Percentiles rank a stretch among this genome's conserved stretches.
These are phyloP conservation scores for Trichoderma guizhouense DNA, from an alignment of 2,329 filamentous ascomycete species.

Conservation along the genomic window DNA sequence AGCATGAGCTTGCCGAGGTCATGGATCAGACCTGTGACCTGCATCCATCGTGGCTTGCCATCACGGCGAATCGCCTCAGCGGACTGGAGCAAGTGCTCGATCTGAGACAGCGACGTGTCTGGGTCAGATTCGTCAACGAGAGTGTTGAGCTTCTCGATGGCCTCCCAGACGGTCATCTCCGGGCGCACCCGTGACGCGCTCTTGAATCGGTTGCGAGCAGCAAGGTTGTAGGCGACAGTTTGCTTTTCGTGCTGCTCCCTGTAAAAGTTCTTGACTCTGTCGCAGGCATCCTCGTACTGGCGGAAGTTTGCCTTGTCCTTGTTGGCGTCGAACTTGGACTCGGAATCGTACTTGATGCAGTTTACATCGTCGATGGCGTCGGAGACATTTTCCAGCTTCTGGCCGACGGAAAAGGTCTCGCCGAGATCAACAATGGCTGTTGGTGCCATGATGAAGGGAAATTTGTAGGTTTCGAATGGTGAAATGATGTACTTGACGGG, in stretches of 20 bases:
- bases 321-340: constrained; percentile 65
- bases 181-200: constrained; percentile 58
- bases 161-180: constrained; percentile 84
- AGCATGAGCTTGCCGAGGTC: constrained; percentile 77
- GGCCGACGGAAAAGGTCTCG: constrained; percentile 22
- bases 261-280: constrained; percentile 86
- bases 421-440: constrained; percentile 21
- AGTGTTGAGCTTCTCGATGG: constrained; percentile 88
- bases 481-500: background rate
- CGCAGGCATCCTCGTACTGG: constrained; percentile 78
- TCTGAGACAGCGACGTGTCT: constrained; percentile 82
- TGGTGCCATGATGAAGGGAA: constrained; percentile 26
- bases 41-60: constrained; percentile 79
- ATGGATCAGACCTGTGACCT: constrained; percentile 73
- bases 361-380: constrained; percentile 52
- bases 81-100: constrained; percentile 83
- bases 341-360: constrained; percentile 45
- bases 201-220: constrained; percentile 60
- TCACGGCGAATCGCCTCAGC: constrained; percentile 87
- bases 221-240: constrained; percentile 80
- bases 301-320: constrained; percentile 81
- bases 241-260: constrained; percentile 67
- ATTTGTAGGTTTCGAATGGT: background rate
- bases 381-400: constrained; percentile 47
- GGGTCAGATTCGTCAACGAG: constrained; percentile 89